Conservation (phyloP, 352 stramenopile species). For the Phytophthora quininea region DNA sequence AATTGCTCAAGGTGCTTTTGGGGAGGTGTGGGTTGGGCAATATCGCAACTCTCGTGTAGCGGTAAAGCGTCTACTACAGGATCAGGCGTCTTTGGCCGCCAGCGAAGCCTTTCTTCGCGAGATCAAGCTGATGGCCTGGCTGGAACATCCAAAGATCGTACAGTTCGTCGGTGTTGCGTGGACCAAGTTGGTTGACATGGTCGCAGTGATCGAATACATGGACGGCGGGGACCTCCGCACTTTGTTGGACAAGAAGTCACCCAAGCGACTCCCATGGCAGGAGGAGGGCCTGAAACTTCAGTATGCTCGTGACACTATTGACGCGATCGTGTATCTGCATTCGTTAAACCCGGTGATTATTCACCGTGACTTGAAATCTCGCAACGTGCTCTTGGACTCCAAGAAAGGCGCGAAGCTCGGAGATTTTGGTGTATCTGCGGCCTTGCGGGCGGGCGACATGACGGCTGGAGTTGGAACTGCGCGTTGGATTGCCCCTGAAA, state of each 20-base stretch:
- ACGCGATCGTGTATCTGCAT: constrained; percentile 75
- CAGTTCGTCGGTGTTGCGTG: constrained; percentile 77
- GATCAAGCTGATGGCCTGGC: constrained; percentile 76
- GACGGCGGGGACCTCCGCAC: constrained; percentile 65
- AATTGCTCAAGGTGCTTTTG: constrained; percentile 70
- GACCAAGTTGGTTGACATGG: constrained; percentile 71
- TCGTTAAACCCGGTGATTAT: constrained; percentile 69
- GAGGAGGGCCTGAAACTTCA: constrained; percentile 44
- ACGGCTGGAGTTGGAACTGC: constrained; percentile 66
- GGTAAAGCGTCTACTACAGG: constrained; percentile 63
- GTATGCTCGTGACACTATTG: constrained; percentile 67
- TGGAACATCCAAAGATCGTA: constrained; percentile 72
- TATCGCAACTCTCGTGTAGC: constrained; percentile 65
- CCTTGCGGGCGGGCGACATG: constrained; percentile 64
- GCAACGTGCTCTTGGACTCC: constrained; percentile 69
- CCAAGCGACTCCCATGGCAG: constrained; percentile 29
- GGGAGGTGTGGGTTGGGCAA: constrained; percentile 74
- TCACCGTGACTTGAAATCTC: constrained; percentile 76
- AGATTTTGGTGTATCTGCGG: constrained; percentile 71
- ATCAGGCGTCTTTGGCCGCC: constrained; percentile 46
- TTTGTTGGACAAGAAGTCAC: constrained; percentile 50
- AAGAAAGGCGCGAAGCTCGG: constrained; percentile 69
- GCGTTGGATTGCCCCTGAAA: constrained; percentile 68
- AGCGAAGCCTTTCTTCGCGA: constrained; percentile 73
- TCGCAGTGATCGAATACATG: constrained; percentile 76